phyloP scores from a whole-genome alignment of 805 yeast species.

The Saitoella complicata region DNA sequence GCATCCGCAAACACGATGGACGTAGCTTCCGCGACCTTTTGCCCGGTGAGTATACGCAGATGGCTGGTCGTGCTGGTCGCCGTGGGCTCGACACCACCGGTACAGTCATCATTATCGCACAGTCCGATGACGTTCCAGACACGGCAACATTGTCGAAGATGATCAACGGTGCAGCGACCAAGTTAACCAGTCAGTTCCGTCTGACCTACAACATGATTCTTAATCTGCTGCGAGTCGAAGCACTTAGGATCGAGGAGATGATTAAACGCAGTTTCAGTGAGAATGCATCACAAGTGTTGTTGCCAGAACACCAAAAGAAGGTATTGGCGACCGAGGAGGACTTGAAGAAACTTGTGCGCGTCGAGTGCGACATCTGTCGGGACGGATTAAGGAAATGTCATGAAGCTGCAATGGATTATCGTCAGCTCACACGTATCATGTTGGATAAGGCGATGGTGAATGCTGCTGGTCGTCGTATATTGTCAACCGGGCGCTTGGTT shows the following conservation, averaged over 20 bases:
- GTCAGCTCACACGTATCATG: conserved; percentile 29
- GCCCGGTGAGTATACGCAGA: conserved; percentile 96
- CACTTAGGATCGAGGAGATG: conserved; percentile 94
- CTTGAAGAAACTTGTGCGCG: conserved; percentile 24
- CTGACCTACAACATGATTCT: conserved; percentile 91
- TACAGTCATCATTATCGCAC: conserved; percentile 54
- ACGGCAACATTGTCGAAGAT: conserved; percentile 52
- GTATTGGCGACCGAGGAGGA: conserved; percentile 38
- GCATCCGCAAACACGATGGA: conserved; percentile 82
- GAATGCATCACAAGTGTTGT: conserved; percentile 63
- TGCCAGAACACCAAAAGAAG: conserved; percentile 69
- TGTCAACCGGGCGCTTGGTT: conserved; percentile 20
- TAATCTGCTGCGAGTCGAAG: conserved; percentile 81
- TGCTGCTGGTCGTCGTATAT: conserved; percentile 31
- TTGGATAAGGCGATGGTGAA: conserved; percentile 32
- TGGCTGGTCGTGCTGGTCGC: conserved; percentile 98
- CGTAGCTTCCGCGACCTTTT: conserved; percentile 58
- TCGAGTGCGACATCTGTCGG: conserved; percentile 23
- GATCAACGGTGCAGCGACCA: conserved; percentile 78
- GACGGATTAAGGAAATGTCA: conserved; percentile 32
- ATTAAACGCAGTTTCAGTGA: conserved; percentile 91
- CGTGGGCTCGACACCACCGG: conserved; percentile 90
- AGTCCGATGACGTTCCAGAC: conserved; percentile 3
- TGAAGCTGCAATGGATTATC: conserved; percentile 31
- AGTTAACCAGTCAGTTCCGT: conserved; percentile 79